phyloP scores from a whole-genome alignment of 2,329 filamentous ascomycete species.

The Microsporum audouinii region DNA sequence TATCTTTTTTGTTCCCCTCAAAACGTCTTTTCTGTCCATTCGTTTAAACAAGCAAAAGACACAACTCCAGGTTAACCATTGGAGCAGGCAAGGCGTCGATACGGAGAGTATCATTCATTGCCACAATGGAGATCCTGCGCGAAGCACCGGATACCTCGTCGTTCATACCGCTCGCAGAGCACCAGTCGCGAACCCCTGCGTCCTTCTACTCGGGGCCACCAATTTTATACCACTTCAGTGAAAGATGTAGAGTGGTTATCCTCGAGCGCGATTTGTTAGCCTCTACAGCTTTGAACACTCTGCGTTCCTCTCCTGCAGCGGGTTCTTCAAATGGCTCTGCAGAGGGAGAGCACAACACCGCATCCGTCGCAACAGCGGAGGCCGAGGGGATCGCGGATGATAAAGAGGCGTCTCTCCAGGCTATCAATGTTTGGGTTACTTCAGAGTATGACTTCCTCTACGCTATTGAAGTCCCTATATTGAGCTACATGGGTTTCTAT shows the following conservation, averaged over 20 bases:
- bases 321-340: not conserved
- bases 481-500: not conserved
- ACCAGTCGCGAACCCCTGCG: slow-evolving; percentile 38
- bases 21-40: not conserved
- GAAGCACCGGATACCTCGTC: slow-evolving; percentile 29
- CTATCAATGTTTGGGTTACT: slow-evolving; percentile 38
- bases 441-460: slow-evolving; percentile 33
- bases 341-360: slow-evolving; percentile 5
- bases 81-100: not conserved
- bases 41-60: not conserved
- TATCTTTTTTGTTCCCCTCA: not conserved
- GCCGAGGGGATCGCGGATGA: slow-evolving; percentile 13
- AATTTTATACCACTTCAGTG: slow-evolving; percentile 38
- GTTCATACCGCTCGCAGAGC: slow-evolving; percentile 35
- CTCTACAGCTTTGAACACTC: slow-evolving; percentile 24
- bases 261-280: slow-evolving; percentile 30
- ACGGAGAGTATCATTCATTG: not conserved
- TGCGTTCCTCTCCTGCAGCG: slow-evolving; percentile 16
- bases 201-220: slow-evolving; percentile 39
- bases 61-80: not conserved
- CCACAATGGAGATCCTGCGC: slow-evolving; percentile 33
- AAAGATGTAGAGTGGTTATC: slow-evolving; percentile 35
- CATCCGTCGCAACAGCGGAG: not conserved
- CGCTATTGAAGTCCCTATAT: not conserved
- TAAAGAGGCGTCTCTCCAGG: slow-evolving; percentile 29